Percentiles rank a stretch among this genome's conserved stretches.
Evolutionary conservation across 164 flowering plant species (phyloP).

Genomic region (Houttuynia cordata): DNA sequence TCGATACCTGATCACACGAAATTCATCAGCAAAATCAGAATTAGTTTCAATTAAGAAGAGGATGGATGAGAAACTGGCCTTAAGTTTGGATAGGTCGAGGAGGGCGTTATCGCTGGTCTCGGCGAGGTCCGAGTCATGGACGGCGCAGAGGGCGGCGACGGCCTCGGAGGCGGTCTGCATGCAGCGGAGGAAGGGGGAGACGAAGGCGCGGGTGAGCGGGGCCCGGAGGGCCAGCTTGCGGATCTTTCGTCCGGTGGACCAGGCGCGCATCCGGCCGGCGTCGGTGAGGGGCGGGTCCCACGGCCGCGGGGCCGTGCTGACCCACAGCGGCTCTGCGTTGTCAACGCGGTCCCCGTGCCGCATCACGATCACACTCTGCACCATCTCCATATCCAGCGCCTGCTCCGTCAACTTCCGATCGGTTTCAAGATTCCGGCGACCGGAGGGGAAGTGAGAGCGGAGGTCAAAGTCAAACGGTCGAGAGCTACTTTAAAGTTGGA

Average conservation of each 20-base stretch:
- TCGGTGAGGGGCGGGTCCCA: slow-evolving; percentile 64
- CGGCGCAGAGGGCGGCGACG: slow-evolving; percentile 43
- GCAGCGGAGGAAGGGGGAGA: slow-evolving; percentile 77
- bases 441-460: no score
- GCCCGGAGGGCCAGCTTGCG: slow-evolving; percentile 18
- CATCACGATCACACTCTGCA: slow-evolving; percentile 74
- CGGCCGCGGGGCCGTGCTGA: slow-evolving; percentile 36
- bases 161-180: slow-evolving; percentile 67
- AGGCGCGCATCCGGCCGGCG: slow-evolving; percentile 46
- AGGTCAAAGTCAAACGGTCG: no score
- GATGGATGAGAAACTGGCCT: slow-evolving; percentile 22
- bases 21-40: not conserved
- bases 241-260: slow-evolving; percentile 34
- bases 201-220: slow-evolving; percentile 55
- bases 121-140: slow-evolving; percentile 16
- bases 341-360: slow-evolving; percentile 86
- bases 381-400: not conserved
- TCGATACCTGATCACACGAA: slow-evolving; percentile 38
- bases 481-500: no score
- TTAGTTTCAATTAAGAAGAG: not conserved
- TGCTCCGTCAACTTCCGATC: no score
- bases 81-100: slow-evolving; percentile 49
- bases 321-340: slow-evolving; percentile 56
- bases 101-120: slow-evolving; percentile 18
- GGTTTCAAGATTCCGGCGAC: no score